Conservation (phyloP, 1,284 basidiomycete species). For the Sutorius eximius region DNA sequence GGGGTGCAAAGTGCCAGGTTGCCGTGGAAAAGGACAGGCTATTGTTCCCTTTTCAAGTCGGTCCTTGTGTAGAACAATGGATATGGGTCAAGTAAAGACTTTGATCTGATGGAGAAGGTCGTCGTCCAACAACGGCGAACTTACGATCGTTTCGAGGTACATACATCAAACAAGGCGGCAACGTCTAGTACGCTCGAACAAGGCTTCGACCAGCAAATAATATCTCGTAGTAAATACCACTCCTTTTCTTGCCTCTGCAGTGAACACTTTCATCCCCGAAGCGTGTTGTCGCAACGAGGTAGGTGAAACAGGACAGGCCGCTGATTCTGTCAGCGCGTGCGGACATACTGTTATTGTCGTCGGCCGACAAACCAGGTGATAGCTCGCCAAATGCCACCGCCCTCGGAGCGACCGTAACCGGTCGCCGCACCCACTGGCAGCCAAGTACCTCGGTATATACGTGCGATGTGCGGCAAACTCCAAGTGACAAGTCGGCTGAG, state of each 20-base stretch:
- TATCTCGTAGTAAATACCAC: background rate
- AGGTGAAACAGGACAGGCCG: background rate
- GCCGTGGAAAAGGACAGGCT: constrained; percentile 1
- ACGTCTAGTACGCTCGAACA: background rate
- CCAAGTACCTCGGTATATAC: background rate
- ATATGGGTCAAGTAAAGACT: background rate
- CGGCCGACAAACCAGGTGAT: background rate
- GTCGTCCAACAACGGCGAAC: constrained; percentile 1
- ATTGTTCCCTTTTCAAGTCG: background rate
- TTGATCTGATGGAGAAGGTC: background rate
- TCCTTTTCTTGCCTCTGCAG: background rate
- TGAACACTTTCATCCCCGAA: background rate
- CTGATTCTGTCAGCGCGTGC: background rate
- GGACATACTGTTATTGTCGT: background rate
- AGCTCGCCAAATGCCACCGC: background rate
- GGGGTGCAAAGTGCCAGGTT: background rate
- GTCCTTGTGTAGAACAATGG: background rate
- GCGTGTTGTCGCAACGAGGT: background rate
- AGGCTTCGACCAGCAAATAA: no score
- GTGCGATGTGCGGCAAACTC: background rate
- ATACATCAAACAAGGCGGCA: no score
- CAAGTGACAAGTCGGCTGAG: background rate
- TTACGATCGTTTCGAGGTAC: background rate
- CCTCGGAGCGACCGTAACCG: background rate
- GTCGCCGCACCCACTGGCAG: background rate